Conservation (phyloP, 805 yeast species). For the Sugiyamaella chiloensis region DNA sequence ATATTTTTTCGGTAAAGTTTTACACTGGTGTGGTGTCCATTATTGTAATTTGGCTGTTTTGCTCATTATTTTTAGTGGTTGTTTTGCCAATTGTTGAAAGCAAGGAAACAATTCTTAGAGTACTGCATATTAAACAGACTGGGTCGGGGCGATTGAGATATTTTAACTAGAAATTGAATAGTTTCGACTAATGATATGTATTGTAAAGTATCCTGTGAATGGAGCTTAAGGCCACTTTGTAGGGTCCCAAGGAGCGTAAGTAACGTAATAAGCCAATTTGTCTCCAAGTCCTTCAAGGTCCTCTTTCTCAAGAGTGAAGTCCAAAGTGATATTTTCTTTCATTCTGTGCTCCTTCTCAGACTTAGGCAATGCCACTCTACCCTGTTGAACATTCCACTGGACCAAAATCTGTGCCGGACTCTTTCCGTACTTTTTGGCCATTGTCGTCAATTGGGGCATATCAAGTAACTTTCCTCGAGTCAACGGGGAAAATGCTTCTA, state of each 20-base stretch:
- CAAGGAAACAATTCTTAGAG: not conserved
- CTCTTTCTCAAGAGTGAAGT: constrained; percentile 37
- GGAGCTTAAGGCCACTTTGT: constrained; percentile 8
- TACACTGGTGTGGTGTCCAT: not conserved
- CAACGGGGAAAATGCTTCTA: constrained; percentile 81
- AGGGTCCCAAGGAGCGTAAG: constrained; percentile 9
- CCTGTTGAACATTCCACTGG: constrained; percentile 47
- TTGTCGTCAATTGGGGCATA: constrained; percentile 32
- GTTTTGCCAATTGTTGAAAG: not conserved
- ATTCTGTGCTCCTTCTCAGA: constrained; percentile 58
- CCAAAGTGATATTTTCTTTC: constrained; percentile 50
- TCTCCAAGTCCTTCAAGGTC: constrained; percentile 27
- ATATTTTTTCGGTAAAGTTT: not conserved
- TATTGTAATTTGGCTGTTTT: not conserved
- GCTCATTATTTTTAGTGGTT: not conserved
- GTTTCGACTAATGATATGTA: no score
- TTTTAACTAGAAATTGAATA: no score
- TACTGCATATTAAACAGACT: no score
- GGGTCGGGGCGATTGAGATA: no score
- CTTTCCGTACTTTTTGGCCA: constrained; percentile 40
- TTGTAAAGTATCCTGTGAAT: no score
- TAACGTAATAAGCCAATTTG: constrained; percentile 1
- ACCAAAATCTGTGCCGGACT: constrained; percentile 47
- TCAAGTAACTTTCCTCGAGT: constrained; percentile 56
- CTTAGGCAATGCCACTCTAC: constrained; percentile 69